These are phyloP conservation scores for Phaffia rhodozyma DNA, from an alignment of 1,284 basidiomycete genomes.

Conservation along the genomic window DNA sequence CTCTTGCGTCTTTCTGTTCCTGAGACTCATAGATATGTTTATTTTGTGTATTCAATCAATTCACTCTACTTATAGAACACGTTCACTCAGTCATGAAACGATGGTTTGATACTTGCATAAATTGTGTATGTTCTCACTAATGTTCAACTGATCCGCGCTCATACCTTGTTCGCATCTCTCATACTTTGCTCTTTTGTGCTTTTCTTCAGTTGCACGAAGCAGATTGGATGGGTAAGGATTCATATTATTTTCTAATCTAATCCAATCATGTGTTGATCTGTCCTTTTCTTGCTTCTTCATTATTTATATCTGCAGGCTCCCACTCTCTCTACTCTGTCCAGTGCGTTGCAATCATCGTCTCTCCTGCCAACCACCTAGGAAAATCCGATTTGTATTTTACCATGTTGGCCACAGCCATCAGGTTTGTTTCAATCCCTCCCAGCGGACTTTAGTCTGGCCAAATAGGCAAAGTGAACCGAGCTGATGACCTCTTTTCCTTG, in stretches of 20 bases:
- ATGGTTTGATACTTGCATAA: too few relatives aligned
- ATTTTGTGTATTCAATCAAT: too few relatives aligned
- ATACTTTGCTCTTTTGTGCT: neutral
- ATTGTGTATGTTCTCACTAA: too few relatives aligned
- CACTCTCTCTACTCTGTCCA: constrained; percentile 21
- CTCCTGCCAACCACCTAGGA: constrained; percentile 21
- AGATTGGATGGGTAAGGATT: constrained; percentile 20
- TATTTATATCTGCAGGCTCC: neutral
- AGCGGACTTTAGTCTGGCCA: too few relatives aligned
- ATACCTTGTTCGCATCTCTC: neutral
- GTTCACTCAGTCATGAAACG: too few relatives aligned
- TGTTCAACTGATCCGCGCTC: neutral
- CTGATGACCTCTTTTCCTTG: neutral
- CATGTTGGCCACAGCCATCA: constrained; percentile 19
- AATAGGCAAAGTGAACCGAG: too few relatives aligned
- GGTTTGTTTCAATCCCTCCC: neutral
- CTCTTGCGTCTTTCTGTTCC: neutral
- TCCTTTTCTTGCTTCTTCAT: neutral
- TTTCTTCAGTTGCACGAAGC: constrained; percentile 1
- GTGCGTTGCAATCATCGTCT: constrained; percentile 19
- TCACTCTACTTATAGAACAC: too few relatives aligned
- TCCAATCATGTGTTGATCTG: too few relatives aligned
- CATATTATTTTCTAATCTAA: constrained; percentile 10
- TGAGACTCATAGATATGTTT: neutral
- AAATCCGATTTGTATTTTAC: constrained; percentile 23